Conservation (phyloP, 2,329 filamentous ascomycete species). For the Sclerotinia sclerotiorum region DNA sequence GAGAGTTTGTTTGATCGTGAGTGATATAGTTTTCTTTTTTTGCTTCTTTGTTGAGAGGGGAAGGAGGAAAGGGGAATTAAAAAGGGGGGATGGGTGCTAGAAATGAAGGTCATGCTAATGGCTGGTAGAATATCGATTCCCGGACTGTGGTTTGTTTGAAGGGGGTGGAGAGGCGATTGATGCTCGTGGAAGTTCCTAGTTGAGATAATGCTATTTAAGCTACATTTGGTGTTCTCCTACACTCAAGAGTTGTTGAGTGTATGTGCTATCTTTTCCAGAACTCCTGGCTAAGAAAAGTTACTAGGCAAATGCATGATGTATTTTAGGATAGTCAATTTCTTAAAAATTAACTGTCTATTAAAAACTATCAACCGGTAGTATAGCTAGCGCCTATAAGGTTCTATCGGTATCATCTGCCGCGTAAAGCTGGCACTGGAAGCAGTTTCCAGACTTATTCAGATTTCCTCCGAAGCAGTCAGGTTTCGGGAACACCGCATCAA, state of each 20-base stretch:
- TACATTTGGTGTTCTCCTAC: background rate
- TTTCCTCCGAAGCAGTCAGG: too few species aligned
- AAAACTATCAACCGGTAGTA: background rate
- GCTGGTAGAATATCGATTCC: conserved; percentile 19
- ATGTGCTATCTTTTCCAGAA: background rate
- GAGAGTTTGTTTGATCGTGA: conserved; percentile 31
- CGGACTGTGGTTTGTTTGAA: conserved; percentile 1
- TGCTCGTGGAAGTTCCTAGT: background rate
- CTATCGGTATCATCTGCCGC: too few species aligned
- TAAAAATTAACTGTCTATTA: background rate
- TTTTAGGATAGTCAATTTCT: background rate
- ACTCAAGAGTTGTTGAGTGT: background rate
- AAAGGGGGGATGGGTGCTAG: fast-evolving
- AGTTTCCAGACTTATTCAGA: too few species aligned
- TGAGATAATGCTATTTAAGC: background rate
- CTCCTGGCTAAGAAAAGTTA: background rate
- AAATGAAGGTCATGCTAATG: background rate
- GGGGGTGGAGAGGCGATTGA: background rate
- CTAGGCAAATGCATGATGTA: background rate
- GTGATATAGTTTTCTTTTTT: background rate
- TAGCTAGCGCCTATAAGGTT: too few species aligned
- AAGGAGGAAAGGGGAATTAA: background rate
- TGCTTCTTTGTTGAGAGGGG: background rate
- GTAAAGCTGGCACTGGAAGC: too few species aligned
- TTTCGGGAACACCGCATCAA: too few species aligned